Evolutionary conservation across 1,284 basidiomycete genomes (phyloP), one percentile per base, ranked within the genome.

Genomic region (Malassezia japonica): DNA sequence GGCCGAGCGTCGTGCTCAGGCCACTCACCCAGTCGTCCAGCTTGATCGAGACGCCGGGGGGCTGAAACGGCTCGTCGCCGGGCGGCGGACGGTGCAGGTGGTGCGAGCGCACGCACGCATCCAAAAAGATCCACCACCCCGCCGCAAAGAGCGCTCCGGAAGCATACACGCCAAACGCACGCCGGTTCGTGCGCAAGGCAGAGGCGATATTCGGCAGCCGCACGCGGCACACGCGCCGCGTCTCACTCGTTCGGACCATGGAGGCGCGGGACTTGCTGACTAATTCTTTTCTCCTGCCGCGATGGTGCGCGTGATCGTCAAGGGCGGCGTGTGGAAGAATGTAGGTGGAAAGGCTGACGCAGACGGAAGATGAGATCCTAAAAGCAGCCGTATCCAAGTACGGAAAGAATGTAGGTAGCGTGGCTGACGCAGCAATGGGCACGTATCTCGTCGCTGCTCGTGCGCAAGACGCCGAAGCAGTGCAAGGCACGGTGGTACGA

Each of bases 401-500:
- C 43, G 70, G 70, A 24, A 63, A 61, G 54, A 72, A 72, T 25
- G 57, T 59, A 43, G 37, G 59, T 59, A 8, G 18, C 16, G 15
- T 6, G 35, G 41, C 45, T 34, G 24, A 44, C 23, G 13, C 53
- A 55, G 27, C 55, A 48, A 51, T 87, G 91, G 91, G 92, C 94
- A 21, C 88, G 92, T 68, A 98, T 99, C 73, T 95, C 90, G 7
- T 98, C 92, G 33, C 79, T 99, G 24, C 81, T 99, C 44, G 94
- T 98, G 35, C 83, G 94, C 62, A 99, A 99, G 77, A 98, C 94
- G 10, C 91, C 94, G 10, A 99, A 99, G 75, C 94, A 99, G 77
- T 98, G 94, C 78, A 99, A 98, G 76, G 94, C 92, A 23, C 72
- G 79, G 53, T 98, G 94, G 94, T 96, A 95, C 74, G 94, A 98